Conservation (phyloP, 257 asterid species). For the Solanum etuberosum region DNA sequence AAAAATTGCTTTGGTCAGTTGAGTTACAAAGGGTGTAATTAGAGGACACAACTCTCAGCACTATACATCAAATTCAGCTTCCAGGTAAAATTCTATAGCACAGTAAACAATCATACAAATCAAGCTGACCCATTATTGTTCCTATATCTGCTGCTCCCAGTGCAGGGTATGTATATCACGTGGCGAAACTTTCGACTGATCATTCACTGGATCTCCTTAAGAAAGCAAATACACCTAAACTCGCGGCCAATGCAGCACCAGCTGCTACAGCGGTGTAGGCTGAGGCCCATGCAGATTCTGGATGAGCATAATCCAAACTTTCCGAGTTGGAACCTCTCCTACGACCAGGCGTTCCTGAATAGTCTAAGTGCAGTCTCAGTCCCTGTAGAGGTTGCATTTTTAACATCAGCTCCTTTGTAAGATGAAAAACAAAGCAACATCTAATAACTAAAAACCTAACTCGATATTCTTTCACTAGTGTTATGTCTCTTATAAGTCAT, state of each 20-base stretch:
- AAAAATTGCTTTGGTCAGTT: neutral
- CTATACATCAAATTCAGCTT: neutral
- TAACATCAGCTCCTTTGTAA: neutral
- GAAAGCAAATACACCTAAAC: conserved; percentile 61
- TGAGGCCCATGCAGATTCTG: conserved; percentile 54
- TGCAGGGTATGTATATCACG: neutral
- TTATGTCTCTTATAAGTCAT: neutral
- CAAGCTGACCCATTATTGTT: neutral
- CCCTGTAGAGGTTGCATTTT: conserved; percentile 38
- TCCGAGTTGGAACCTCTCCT: conserved; percentile 28
- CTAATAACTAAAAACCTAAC: neutral
- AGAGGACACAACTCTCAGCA: neutral
- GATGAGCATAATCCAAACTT: conserved; percentile 35
- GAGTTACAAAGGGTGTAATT: neutral
- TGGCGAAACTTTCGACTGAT: neutral
- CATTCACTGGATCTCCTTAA: conserved; percentile 42
- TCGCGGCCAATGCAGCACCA: conserved; percentile 81
- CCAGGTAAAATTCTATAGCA: neutral
- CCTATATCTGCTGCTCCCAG: neutral
- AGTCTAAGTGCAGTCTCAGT: conserved; percentile 67
- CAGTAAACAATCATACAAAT: neutral
- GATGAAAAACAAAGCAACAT: neutral
- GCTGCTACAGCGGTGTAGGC: conserved; percentile 78
- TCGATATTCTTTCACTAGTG: neutral
- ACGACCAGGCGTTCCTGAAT: conserved; percentile 30